These are phyloP conservation scores for Solanum hybrid DNA, from an alignment of 305 asterid species.

Conservation along the genomic window DNA sequence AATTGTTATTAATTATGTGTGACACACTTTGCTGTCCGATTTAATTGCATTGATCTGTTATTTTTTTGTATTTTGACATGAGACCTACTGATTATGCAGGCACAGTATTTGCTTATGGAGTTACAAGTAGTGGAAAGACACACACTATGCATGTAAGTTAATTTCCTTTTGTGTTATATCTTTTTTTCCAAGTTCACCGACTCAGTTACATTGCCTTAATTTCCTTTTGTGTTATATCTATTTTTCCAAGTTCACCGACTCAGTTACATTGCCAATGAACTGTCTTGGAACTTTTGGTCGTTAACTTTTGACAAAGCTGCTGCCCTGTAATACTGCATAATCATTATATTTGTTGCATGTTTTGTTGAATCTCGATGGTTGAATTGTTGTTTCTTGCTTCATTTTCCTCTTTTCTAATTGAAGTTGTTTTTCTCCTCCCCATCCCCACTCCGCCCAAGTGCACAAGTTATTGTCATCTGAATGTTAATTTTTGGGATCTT, in stretches of 20 bases:
- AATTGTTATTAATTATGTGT: not conserved
- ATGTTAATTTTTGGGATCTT: constrained; percentile 7
- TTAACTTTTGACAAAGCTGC: not conserved
- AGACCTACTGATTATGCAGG: constrained; percentile 44
- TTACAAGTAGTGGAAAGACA: constrained; percentile 99
- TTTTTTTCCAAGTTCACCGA: not conserved
- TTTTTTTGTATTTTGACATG: constrained; percentile 2
- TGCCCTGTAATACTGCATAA: not conserved
- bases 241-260: not conserved
- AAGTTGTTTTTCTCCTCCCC: not conserved
- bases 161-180: not conserved
- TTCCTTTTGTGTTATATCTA: not conserved
- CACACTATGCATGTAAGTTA: constrained; percentile 98
- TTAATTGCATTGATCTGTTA: not conserved
- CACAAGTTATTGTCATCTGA: not conserved
- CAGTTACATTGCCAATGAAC: not conserved
- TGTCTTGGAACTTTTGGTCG: not conserved
- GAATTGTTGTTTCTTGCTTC: not conserved
- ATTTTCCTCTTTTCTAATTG: not conserved
- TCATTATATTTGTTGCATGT: not conserved
- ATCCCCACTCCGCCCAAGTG: not conserved
- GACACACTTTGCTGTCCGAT: not conserved
- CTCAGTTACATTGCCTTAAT: not conserved
- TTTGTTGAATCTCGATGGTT: not conserved
- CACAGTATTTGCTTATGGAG: constrained; percentile 99